Base-by-base conservation (phyloP, 345 rosid species). In the Draba incana region DNA sequence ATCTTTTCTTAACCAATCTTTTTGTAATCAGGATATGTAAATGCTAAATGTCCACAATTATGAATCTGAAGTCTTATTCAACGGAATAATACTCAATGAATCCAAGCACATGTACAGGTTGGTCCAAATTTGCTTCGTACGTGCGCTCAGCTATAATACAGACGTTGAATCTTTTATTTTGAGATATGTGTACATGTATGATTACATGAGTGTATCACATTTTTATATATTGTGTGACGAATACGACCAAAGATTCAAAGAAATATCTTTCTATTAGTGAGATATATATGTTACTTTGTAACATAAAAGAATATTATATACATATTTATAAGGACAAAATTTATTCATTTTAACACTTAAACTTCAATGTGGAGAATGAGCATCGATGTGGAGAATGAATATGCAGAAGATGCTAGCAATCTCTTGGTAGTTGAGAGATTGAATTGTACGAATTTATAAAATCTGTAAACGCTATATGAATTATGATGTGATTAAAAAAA, bases 71-170 rank as follows among this genome's bases (percentile, higher is more conserved):
- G 59, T 62, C 71, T 66, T 14, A 69, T 6, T 5, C 10, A 9
- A 33, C 15, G 12, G 4, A 42, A 23, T 54, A 42, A 46, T 44
- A 53, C 16, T 69, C 6, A 23, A 55, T 51, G 78, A 75, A 20
- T 27, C 63, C 56, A 70, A 72, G 82, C 85, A 84, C 91, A 81
- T 87, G 89, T 87, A 84, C 87, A 85, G 80, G 84, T 74, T 75
- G 60, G 75, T 67, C 49, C 66, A 30, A 45, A 78, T 76, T 43
- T 75, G 72, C 59, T 38, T 43, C 27, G 41, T 74, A 64, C 78
- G 79, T 70, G 79, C 79, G 57, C 62, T 42, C 25, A 73, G 27
- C 61, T 57, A 71, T 15, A 30, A 45, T 62, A 53, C 62, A 53
- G 27, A 43, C 10, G 58, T 15, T 59, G 59, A 65, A 49, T 49